Evolutionary conservation across 768 basidiomycete genomes (phyloP).

Genomic region (Coprinellus aureogranulatus): DNA sequence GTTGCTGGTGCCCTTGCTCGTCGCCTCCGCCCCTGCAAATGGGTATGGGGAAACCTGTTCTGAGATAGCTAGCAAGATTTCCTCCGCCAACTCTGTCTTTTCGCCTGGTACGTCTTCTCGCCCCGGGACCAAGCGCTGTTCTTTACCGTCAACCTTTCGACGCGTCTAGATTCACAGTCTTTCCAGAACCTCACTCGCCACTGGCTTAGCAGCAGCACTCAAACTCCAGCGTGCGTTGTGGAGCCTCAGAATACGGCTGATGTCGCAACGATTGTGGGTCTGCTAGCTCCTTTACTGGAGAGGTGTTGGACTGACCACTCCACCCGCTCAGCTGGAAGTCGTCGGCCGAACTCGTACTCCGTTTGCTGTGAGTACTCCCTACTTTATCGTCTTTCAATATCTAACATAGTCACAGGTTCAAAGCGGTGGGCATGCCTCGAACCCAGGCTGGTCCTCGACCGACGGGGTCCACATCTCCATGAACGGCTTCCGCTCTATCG

Average conservation of each 20-base stretch:
- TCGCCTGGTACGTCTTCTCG: background rate
- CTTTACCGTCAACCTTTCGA: background rate
- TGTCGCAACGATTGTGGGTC: slow-evolving; percentile 48
- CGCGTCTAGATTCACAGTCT: background rate
- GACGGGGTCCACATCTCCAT: slow-evolving; percentile 49
- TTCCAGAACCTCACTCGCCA: slow-evolving; percentile 24
- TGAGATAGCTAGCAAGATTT: background rate
- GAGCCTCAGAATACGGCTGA: slow-evolving; percentile 56
- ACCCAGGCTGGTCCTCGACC: slow-evolving; percentile 50
- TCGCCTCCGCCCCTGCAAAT: too few species aligned
- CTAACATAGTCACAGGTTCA: slow-evolving; percentile 35
- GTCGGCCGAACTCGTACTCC: slow-evolving; percentile 43
- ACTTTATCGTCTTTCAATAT: background rate
- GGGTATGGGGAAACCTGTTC: background rate
- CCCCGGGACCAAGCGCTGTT: background rate
- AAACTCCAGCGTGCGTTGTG: slow-evolving; percentile 50
- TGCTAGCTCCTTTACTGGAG: background rate
- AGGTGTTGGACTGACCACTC: background rate
- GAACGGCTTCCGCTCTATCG: slow-evolving; percentile 34
- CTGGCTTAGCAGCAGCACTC: slow-evolving; percentile 50
- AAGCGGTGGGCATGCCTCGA: slow-evolving; percentile 46
- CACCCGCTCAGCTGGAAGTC: slow-evolving; percentile 41
- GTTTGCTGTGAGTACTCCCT: slow-evolving; percentile 45
- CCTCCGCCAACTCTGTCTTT: background rate
- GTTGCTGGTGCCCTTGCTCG: too few species aligned